Conservation (phyloP, 805 yeast species). For the Yamadazyma takamatsuzukensis region DNA sequence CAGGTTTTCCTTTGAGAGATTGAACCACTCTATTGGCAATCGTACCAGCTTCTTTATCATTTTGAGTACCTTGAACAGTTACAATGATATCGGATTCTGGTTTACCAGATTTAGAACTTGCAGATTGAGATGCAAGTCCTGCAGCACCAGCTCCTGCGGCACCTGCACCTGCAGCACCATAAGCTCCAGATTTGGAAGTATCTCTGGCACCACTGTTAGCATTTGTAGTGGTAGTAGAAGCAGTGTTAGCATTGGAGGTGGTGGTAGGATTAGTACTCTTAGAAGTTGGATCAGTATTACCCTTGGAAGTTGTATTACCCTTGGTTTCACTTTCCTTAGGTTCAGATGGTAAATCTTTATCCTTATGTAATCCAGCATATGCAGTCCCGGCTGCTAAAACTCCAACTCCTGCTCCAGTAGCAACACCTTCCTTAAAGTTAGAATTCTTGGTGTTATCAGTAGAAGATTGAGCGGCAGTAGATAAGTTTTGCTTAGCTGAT, state of each 20-base stretch:
- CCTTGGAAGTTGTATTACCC: too few species aligned
- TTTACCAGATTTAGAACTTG: not conserved
- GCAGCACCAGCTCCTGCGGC: constrained; percentile 3
- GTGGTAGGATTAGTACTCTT: not conserved
- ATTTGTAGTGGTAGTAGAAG: not conserved
- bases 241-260: not conserved
- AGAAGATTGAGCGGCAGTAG: constrained; percentile 3
- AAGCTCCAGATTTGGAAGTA: too few species aligned
- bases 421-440: constrained; percentile 17
- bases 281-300: too few species aligned
- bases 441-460: constrained; percentile 14
- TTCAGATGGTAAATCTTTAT: too few species aligned
- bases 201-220: not conserved
- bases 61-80: constrained; percentile 26
- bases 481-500: constrained; percentile 2
- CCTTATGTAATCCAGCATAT: constrained; percentile 5
- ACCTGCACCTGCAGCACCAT: not conserved
- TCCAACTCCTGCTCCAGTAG: constrained; percentile 14
- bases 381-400: constrained; percentile 10
- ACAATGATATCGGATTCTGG: constrained; percentile 30
- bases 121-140: constrained; percentile 3
- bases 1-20: constrained; percentile 21
- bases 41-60: constrained; percentile 20
- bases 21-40: constrained; percentile 26
- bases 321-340: too few species aligned